Percentiles rank a stretch among this genome's conserved stretches.
phyloP scores from a whole-genome alignment of 371 early-diverging fungal species.

The Coemansia linderi region DNA sequence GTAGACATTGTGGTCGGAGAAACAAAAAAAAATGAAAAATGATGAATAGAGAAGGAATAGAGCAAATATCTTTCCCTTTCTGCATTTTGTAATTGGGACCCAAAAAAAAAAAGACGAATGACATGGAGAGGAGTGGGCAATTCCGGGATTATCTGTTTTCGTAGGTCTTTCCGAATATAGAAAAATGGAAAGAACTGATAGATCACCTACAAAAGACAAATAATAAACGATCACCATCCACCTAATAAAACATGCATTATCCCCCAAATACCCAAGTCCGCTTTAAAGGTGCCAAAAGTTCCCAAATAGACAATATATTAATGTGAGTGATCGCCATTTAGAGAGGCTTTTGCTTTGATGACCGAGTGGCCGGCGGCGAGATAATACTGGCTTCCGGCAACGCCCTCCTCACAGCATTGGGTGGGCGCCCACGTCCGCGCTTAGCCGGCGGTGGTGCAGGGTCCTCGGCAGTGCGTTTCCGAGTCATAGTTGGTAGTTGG shows the following conservation, averaged over 20 bases:
- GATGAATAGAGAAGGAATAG: background rate
- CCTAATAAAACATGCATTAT: background rate
- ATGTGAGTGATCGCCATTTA: too few relatives aligned
- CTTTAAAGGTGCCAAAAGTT: background rate
- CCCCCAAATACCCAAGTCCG: background rate
- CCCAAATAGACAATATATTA: too few relatives aligned
- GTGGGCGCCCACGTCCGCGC: conserved; percentile 11
- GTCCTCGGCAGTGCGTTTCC: conserved; percentile 7
- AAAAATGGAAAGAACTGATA: too few relatives aligned
- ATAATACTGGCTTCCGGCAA: background rate
- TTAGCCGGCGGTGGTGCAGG: background rate
- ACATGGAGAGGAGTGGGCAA: too few relatives aligned
- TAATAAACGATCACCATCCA: background rate
- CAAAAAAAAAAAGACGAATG: background rate
- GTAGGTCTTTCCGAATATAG: too few relatives aligned
- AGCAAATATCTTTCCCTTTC: background rate
- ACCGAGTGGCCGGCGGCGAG: conserved; percentile 30
- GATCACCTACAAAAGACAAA: background rate
- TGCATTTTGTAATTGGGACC: background rate
- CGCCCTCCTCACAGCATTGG: background rate
- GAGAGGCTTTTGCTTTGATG: conserved; percentile 22
- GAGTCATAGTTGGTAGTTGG: background rate
- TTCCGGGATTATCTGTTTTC: too few relatives aligned
- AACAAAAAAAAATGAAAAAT: background rate
- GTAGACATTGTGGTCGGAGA: conserved; percentile 18